Conservation (phyloP, 2,329 filamentous ascomycete genomes). For the Nakataea oryzae region DNA sequence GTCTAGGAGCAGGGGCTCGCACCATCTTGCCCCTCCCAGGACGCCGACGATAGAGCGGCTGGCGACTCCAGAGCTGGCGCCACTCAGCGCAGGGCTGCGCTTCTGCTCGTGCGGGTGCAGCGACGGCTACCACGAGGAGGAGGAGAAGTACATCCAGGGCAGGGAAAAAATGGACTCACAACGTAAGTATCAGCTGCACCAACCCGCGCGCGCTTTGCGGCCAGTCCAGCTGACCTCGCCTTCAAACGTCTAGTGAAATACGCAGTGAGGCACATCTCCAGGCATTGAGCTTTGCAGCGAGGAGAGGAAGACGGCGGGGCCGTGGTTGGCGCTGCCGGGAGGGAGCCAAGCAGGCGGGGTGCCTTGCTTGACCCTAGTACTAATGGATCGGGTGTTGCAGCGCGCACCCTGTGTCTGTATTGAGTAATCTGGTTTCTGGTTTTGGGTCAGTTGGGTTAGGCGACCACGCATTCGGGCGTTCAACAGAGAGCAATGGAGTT, state of each 20-base stretch:
- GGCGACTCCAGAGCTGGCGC: conserved; percentile 3
- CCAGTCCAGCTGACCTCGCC: not conserved
- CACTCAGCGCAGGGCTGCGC: conserved; percentile 1
- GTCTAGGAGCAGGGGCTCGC: not conserved
- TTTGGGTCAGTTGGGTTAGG: not conserved
- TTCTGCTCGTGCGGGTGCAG: conserved; percentile 3
- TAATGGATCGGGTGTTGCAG: not conserved
- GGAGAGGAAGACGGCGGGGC: too few species aligned
- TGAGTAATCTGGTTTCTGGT: too few species aligned
- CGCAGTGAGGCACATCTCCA: not conserved
- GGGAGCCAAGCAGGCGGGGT: too few species aligned
- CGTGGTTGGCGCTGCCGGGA: not conserved
- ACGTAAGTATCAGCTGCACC: not conserved
- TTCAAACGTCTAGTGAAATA: not conserved
- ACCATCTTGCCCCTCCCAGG: not conserved
- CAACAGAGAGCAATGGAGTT: not conserved
- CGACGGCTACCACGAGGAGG: conserved; percentile 1
- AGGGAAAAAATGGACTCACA: conserved; percentile 1
- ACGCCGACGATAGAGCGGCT: conserved; percentile 1
- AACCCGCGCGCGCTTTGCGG: not conserved
- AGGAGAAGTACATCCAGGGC: conserved; percentile 1
- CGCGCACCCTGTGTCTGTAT: not conserved
- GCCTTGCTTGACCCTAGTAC: too few species aligned
- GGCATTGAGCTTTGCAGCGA: not conserved
- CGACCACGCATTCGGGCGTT: not conserved